Percentiles rank a stretch among this genome's conserved stretches.
Conservation (phyloP, 139 green algal genomes). For the Closterium sp. region DNA sequence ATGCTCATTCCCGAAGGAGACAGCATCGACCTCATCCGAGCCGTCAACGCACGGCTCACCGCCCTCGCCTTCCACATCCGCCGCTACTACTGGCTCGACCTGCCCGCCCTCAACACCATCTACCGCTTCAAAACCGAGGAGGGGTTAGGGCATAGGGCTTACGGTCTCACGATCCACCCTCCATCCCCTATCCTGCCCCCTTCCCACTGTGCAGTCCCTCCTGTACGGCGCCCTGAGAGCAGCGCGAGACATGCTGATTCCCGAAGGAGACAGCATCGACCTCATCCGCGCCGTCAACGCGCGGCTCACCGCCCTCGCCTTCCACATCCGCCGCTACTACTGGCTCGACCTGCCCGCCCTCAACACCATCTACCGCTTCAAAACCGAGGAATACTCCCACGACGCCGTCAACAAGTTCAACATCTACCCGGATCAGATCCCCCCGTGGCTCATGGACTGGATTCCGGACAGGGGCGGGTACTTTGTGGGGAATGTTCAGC, state of each 20-base stretch:
- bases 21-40: slow-evolving; percentile 17
- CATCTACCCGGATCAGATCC: slow-evolving; percentile 49
- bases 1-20: slow-evolving; percentile 25
- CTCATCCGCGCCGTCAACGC: slow-evolving; percentile 26
- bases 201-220: slow-evolving; percentile 11
- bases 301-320: slow-evolving; percentile 23
- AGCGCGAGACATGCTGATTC: slow-evolving; percentile 31
- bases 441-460: slow-evolving; percentile 37
- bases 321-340: slow-evolving; percentile 44
- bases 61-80: slow-evolving; percentile 44
- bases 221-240: slow-evolving; percentile 41
- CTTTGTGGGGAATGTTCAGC: slow-evolving; percentile 42
- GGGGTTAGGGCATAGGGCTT: no score
- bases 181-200: no score
- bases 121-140: slow-evolving; percentile 53
- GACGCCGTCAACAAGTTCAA: slow-evolving; percentile 52
- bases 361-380: slow-evolving; percentile 48
- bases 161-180: no score
- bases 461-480: slow-evolving; percentile 41
- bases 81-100: slow-evolving; percentile 45
- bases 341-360: no score
- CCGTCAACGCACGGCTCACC: slow-evolving; percentile 16
- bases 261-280: background rate
- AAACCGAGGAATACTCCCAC: slow-evolving; percentile 51
- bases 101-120: slow-evolving; percentile 45